These are phyloP conservation scores for Lachancea sp. DNA, from an alignment of 805 yeast genomes.

Conservation along the genomic window DNA sequence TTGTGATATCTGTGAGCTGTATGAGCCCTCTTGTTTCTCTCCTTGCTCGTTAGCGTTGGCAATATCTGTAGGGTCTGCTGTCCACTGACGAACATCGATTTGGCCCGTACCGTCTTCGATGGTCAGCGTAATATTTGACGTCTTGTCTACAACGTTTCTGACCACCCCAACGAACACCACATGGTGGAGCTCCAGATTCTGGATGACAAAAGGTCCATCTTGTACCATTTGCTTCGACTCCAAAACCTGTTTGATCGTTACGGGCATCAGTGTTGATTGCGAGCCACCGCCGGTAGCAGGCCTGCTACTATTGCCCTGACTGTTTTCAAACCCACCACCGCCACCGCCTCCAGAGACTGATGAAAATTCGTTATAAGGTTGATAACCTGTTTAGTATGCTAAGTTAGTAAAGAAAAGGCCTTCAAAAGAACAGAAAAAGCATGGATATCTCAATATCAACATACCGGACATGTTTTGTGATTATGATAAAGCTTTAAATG, in stretches of 20 bases:
- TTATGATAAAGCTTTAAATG: too few species aligned
- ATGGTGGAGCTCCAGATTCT: slow-evolving; percentile 54
- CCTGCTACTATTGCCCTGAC: slow-evolving; percentile 18
- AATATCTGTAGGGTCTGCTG: slow-evolving; percentile 35
- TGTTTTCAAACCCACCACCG: slow-evolving; percentile 26
- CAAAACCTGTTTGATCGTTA: slow-evolving; percentile 64
- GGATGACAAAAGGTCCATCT: slow-evolving; percentile 58
- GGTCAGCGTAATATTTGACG: slow-evolving; percentile 49
- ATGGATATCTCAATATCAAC: neutral
- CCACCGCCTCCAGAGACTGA: slow-evolving; percentile 31
- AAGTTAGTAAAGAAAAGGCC: slow-evolving; percentile 1
- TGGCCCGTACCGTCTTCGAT: slow-evolving; percentile 78
- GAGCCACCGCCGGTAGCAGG: slow-evolving; percentile 16
- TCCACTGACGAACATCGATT: slow-evolving; percentile 61
- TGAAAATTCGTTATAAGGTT: slow-evolving; percentile 31
- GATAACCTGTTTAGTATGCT: slow-evolving; percentile 17
- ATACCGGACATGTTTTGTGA: slow-evolving; percentile 4
- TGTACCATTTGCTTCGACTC: slow-evolving; percentile 55
- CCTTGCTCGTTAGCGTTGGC: slow-evolving; percentile 27
- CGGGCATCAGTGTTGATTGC: slow-evolving; percentile 45
- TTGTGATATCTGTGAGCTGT: slow-evolving; percentile 31
- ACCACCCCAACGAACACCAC: slow-evolving; percentile 65
- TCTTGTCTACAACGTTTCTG: slow-evolving; percentile 54
- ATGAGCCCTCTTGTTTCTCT: slow-evolving; percentile 14
- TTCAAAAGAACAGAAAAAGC: neutral